A percentile compares a stretch with the other conserved stretches of the same genome.
These are phyloP conservation scores for Albugo laibachii DNA, from an alignment of 352 stramenopile genomes.

Conservation along the genomic window DNA sequence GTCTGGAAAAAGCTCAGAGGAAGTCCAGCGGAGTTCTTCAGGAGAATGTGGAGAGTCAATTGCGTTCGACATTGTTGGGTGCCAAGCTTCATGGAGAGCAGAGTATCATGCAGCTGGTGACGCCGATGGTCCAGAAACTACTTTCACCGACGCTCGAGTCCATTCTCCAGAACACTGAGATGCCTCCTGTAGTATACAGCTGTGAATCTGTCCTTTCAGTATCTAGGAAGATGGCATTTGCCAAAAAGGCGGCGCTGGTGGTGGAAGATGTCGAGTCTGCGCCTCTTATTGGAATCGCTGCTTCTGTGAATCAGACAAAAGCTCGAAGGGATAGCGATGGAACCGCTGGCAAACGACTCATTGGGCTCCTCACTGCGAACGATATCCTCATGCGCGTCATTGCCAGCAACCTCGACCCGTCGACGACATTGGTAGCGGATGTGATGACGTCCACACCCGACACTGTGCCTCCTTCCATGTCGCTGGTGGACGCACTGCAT, in stretches of 20 bases:
- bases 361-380: slow-evolving; percentile 96
- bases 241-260: slow-evolving; percentile 60
- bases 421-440: slow-evolving; percentile 75
- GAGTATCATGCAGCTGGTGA: slow-evolving; percentile 44
- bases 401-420: slow-evolving; percentile 78
- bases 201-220: slow-evolving; percentile 73
- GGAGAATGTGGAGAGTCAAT: slow-evolving; percentile 57
- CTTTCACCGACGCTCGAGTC: slow-evolving; percentile 64
- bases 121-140: slow-evolving; percentile 72
- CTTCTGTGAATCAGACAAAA: background rate
- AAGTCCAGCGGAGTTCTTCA: slow-evolving; percentile 47
- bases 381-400: slow-evolving; percentile 92
- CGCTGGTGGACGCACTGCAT: slow-evolving; percentile 91
- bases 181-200: slow-evolving; percentile 55
- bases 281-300: slow-evolving; percentile 15
- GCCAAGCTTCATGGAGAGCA: slow-evolving; percentile 28
- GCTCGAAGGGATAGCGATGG: background rate
- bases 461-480: slow-evolving; percentile 79
- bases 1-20: slow-evolving; percentile 84
- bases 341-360: slow-evolving; percentile 44
- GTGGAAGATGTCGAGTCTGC: slow-evolving; percentile 40
- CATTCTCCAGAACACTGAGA: slow-evolving; percentile 55
- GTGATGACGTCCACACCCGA: slow-evolving; percentile 97
- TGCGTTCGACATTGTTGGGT: slow-evolving; percentile 30
- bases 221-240: slow-evolving; percentile 65